Evolutionary conservation across 768 basidiomycete species (phyloP), one percentile per base, ranked within the genome.

Genomic region (Mycena amicta): DNA sequence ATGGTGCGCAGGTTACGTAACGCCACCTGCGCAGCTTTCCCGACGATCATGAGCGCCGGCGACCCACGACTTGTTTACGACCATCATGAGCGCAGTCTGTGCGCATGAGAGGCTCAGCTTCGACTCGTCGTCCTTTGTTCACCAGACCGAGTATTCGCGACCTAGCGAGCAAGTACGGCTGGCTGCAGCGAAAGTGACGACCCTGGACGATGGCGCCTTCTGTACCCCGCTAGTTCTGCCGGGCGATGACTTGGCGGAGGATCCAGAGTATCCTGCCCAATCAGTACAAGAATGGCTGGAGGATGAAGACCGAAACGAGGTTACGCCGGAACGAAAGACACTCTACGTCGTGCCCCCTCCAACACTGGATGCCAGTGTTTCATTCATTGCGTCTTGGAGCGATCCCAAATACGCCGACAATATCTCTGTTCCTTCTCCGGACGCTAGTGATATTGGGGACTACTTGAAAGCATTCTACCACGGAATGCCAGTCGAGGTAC

Each of bases 381-480:
- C 63, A 2, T 67, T 66, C 47, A 59, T 72, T 46, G 53, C 56
- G 5, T 53, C 60, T 11, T 76, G 75, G 75, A 53, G 46, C 8
- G n/a, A n/a, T n/a, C 64, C 67, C 3, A 47, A 56, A 28, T 52
- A 53, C 23, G 30, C 47, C 26, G 56, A 56, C 4, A 52, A 11
- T 2, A 22, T 31, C 15, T n/a, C 45, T 18, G 58, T 58, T 23
- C 29, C 31, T 29, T 25, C 63, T 16, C 72, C 75, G 6, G 46
- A 45, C 1, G 53, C 61, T 5, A 47, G 60, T 3, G 71, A 71
- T 28, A 54, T 75, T 4, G 47, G 66, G 15, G 70, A 68, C 1
- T 76, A 76, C 57, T 60, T 76, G 3, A 18, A 55, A 3, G 75
- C 74, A 5, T 76, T 72, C 50, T 76, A 74, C 50, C 68, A 72